Percentiles rank a stretch among this genome's conserved stretches.
Evolutionary conservation across 176 grass and related monocot species (phyloP).

Genomic region (maize (Zea mays)): Zm-B73-REFERENCE-NAM-5.0 NC_050097.1:238420001-238420500

Average conservation of each 20-base stretch:
- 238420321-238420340: background rate
- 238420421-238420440: slow-evolving; percentile 97
- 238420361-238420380: background rate
- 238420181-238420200: background rate
- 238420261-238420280: background rate
- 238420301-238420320: slow-evolving; percentile 1
- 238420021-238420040: background rate
- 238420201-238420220: background rate
- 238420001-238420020: background rate
- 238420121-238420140: background rate
- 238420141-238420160: background rate
- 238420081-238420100: background rate
- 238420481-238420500: slow-evolving; percentile 98
- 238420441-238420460: slow-evolving; percentile 95
- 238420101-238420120: background rate
- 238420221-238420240: background rate
- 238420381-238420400: background rate
- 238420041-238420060: background rate
- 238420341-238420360: background rate
- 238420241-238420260: background rate
- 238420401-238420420: slow-evolving; percentile 70
- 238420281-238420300: slow-evolving; percentile 1
- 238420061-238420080: background rate
- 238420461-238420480: slow-evolving; percentile 99
- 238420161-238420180: background rate